These are phyloP conservation scores for Polyporus tsugae DNA, from an alignment of 1,284 basidiomycete genomes.

Conservation along the genomic window DNA sequence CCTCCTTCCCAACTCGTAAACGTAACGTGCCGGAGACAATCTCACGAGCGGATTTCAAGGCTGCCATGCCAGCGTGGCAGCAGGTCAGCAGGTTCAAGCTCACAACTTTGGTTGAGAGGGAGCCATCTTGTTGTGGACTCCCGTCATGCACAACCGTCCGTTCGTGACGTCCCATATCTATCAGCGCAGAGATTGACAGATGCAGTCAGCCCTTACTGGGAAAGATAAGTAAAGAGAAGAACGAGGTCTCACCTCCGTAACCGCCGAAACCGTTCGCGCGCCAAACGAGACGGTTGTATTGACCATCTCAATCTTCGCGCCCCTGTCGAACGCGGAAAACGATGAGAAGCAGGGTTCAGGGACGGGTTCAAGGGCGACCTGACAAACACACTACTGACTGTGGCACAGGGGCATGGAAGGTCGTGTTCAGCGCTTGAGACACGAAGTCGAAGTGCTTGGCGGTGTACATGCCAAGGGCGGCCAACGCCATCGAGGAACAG, in stretches of 20 bases:
- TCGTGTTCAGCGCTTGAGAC: slow-evolving; percentile 24
- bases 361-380: neutral
- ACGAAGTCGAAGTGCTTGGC: slow-evolving; percentile 13
- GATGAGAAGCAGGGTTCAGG: slow-evolving; percentile 1
- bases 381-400: slow-evolving; percentile 16
- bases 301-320: slow-evolving; percentile 26
- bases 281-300: slow-evolving; percentile 28
- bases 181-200: neutral
- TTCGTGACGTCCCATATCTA: slow-evolving; percentile 49
- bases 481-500: slow-evolving; percentile 22
- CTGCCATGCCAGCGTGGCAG: neutral
- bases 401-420: slow-evolving; percentile 28
- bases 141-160: slow-evolving; percentile 45
- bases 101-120: slow-evolving; percentile 37
- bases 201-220: slow-evolving; percentile 7
- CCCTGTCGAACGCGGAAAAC: slow-evolving; percentile 15
- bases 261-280: slow-evolving; percentile 24
- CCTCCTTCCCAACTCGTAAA: neutral
- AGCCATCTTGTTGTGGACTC: slow-evolving; percentile 48
- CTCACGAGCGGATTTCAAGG: neutral
- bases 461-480: slow-evolving; percentile 9
- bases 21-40: neutral
- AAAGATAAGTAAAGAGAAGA: neutral
- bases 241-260: slow-evolving; percentile 24
- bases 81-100: neutral